Evolutionary conservation across 106 monocot genomes (phyloP).

Genomic region (Allium fistulosum): DNA sequence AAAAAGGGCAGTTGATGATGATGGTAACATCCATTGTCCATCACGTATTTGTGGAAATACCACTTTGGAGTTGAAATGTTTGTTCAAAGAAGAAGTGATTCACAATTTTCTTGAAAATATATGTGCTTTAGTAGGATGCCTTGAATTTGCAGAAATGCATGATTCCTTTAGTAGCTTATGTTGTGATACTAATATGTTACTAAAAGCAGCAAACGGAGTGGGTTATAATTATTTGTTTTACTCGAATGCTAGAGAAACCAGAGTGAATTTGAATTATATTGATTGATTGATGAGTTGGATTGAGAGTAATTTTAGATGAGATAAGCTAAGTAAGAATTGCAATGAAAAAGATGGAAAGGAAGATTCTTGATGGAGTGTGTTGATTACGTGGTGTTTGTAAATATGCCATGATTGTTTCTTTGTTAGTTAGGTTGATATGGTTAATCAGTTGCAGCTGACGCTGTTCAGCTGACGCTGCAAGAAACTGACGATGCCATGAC

Average conservation of each 20-base stretch:
- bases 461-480: too few species aligned
- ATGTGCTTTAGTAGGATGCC: slow-evolving; percentile 12
- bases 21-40: slow-evolving; percentile 71
- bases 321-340: too few species aligned
- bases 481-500: too few species aligned
- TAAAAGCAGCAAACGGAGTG: slow-evolving; percentile 35
- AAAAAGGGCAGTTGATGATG: slow-evolving; percentile 40
- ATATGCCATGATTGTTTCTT: too few species aligned
- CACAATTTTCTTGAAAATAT: slow-evolving; percentile 29
- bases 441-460: too few species aligned
- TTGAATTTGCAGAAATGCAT: background rate
- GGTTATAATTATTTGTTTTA: slow-evolving; percentile 52
- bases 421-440: too few species aligned
- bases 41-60: slow-evolving; percentile 46
- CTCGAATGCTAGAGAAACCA: slow-evolving; percentile 28
- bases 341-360: too few species aligned
- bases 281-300: too few species aligned
- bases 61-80: slow-evolving; percentile 41
- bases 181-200: slow-evolving; percentile 13
- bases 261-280: too few species aligned
- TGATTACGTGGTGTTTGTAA: too few species aligned
- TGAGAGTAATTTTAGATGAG: too few species aligned
- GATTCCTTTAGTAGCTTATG: slow-evolving; percentile 25
- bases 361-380: too few species aligned
- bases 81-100: slow-evolving; percentile 33